Conservation (phyloP, 2,329 filamentous ascomycete genomes). For the Arthrocladium fulminans region DNA sequence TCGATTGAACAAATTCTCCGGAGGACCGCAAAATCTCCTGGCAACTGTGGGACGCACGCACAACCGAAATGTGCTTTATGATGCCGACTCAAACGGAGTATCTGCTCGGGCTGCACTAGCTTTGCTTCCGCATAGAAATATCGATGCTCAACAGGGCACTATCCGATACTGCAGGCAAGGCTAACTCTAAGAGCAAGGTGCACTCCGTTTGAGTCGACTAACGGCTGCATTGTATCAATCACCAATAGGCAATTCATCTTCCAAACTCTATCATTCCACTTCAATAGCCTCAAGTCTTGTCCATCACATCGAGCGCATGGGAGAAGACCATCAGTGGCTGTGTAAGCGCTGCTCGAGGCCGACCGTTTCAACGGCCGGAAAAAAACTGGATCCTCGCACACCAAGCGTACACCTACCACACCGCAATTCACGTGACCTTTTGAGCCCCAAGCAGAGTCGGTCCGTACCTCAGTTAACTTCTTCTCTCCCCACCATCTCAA, state of each 20-base stretch:
- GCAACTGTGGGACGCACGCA: background rate
- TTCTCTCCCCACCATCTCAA: background rate
- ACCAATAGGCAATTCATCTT: slow-evolving; percentile 1
- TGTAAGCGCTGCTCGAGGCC: slow-evolving; percentile 3
- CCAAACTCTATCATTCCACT: background rate
- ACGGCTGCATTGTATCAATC: background rate
- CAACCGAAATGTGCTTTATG: background rate
- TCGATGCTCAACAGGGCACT: background rate
- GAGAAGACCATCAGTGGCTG: slow-evolving; percentile 4
- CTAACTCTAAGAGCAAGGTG: slow-evolving; percentile 6
- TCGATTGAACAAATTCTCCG: slow-evolving; percentile 1
- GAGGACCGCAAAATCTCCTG: background rate
- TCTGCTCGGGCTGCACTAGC: background rate
- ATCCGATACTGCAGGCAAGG: slow-evolving; percentile 6
- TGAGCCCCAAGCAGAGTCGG: too few relatives aligned
- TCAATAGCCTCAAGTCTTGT: background rate
- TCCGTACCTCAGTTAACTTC: background rate
- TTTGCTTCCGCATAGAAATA: background rate
- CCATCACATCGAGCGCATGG: slow-evolving; percentile 6
- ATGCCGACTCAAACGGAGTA: background rate
- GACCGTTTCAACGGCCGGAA: background rate
- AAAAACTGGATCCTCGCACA: background rate
- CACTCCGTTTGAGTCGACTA: background rate
- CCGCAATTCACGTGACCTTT: background rate
- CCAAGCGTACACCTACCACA: background rate